Evolutionary conservation across 768 basidiomycete species (phyloP).

Genomic region (Butyriboletus loyo): DNA sequence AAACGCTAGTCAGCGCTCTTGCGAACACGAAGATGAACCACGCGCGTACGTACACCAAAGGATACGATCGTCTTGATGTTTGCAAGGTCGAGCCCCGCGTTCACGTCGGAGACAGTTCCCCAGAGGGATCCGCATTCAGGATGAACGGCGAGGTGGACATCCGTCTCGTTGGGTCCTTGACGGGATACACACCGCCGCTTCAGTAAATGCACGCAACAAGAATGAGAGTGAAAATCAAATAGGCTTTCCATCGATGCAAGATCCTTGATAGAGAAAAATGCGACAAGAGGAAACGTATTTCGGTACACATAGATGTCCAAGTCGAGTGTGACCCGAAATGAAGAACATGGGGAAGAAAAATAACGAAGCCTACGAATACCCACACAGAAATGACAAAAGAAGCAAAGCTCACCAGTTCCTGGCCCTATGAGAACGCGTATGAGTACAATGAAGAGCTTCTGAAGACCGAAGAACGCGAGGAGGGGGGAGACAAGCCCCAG

Average conservation of each 20-base stretch:
- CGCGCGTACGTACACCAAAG: conserved; percentile 40
- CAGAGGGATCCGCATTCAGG: conserved; percentile 43
- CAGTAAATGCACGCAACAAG: conserved; percentile 1
- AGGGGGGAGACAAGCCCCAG: conserved; percentile 20
- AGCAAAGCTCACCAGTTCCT: conserved; percentile 10
- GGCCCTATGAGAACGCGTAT: conserved; percentile 1
- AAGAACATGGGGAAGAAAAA: neutral
- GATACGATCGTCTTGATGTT: conserved; percentile 47
- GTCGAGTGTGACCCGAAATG: neutral
- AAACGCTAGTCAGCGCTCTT: neutral
- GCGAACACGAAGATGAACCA: neutral
- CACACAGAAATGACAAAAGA: neutral
- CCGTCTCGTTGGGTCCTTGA: conserved; percentile 14
- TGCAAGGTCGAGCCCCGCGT: conserved; percentile 41
- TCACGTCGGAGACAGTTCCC: conserved; percentile 44
- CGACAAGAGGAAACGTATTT: neutral
- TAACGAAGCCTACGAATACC: neutral
- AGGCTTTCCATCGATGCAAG: neutral
- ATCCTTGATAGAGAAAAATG: neutral
- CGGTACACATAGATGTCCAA: too few species aligned
- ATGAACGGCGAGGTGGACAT: conserved; percentile 43
- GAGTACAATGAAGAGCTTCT: conserved; percentile 7
- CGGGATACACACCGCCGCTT: neutral
- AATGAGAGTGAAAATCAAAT: neutral
- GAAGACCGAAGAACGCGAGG: conserved; percentile 19